Base-by-base conservation (phyloP, 139 green algal genomes). In the Chlamydomonas sphaeroides region DNA sequence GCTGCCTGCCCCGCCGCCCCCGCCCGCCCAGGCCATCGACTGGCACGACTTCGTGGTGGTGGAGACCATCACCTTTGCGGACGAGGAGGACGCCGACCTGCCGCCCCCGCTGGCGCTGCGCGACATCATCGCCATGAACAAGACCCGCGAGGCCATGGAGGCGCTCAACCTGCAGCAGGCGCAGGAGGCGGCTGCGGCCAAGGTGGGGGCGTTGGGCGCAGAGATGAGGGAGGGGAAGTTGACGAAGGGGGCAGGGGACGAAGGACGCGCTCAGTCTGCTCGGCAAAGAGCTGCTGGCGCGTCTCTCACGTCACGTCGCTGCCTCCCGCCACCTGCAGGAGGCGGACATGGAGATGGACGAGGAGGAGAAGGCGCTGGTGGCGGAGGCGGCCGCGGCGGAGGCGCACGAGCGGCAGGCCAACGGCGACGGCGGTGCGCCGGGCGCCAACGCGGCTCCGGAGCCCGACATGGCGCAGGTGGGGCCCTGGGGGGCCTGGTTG, bases 11-110 rank as follows among this genome's bases (percentile, higher is more conserved):
- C n/a, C n/a, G n/a, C n/a, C n/a, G n/a, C 33, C 33, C 33, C 33
- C 49, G 5, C 53, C 39, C 45, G 11, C 38, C 59, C 39, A 80
- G 74, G 74, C 74, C 74, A 80, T 80, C n/a, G 74, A 80, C 88
- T 94, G 92, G 96, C 96, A 99, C 83, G 96, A 99, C 68, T 99
- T 99, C 83, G 92, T 97, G 56, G 91, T 99, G 21, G 97, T 99
- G 20, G 96, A 98, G 86, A 98, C 96, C 1, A 98, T 99, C 36
- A 94, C 97, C 63, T 99, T 99, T 75, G 89, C 92, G 63, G 93
- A 97, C 10, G 96, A 94, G 49, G 97, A 99, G 85, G 95, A 98
- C 33, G 91, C 90, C 3, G 93, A 94, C 71, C 93, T 99, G 89
- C 97, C 97, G 18, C 78, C 85, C 53, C 85, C 96, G 10, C 89